Evolutionary conservation across 2,329 filamentous ascomycete species (phyloP).

Genomic region (Arthrobotrys megalospora): DNA sequence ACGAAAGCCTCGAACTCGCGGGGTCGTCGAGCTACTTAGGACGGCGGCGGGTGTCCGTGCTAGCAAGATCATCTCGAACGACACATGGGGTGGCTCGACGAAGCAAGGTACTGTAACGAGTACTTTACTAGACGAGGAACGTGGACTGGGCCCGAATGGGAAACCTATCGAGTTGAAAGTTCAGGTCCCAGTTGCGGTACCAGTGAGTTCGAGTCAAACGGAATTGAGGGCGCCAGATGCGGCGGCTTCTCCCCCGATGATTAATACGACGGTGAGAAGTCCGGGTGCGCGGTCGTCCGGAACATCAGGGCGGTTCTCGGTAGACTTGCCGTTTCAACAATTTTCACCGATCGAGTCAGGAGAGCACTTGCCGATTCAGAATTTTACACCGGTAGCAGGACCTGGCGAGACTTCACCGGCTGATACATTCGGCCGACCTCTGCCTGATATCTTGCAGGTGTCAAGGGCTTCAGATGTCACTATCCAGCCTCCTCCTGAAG

Average conservation of each 20-base stretch:
- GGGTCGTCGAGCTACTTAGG: constrained; percentile 30
- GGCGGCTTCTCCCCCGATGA: constrained; percentile 8
- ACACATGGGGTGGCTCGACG: constrained; percentile 34
- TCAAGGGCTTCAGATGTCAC: constrained; percentile 17
- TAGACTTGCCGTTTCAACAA: constrained; percentile 38
- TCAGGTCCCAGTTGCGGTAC: neutral
- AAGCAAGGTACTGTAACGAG: constrained; percentile 35
- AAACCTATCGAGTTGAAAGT: constrained; percentile 24
- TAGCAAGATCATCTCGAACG: constrained; percentile 33
- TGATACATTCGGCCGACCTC: constrained; percentile 24
- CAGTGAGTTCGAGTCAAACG: constrained; percentile 21
- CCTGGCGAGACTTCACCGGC: constrained; percentile 25
- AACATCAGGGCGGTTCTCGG: constrained; percentile 16
- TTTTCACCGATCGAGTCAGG: constrained; percentile 33
- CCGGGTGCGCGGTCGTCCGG: constrained; percentile 17
- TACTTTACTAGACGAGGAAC: constrained; percentile 28
- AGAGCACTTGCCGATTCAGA: constrained; percentile 35
- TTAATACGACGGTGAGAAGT: constrained; percentile 9
- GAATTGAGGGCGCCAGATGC: constrained; percentile 5
- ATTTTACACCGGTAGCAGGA: constrained; percentile 23
- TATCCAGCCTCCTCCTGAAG: constrained; percentile 14
- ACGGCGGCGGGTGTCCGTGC: constrained; percentile 20
- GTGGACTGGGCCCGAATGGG: constrained; percentile 2
- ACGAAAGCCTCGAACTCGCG: constrained; percentile 20
- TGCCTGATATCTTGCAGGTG: neutral